Evolutionary conservation across 129 eudicot species (phyloP).

Genomic region (Erigeron canadensis): DNA sequence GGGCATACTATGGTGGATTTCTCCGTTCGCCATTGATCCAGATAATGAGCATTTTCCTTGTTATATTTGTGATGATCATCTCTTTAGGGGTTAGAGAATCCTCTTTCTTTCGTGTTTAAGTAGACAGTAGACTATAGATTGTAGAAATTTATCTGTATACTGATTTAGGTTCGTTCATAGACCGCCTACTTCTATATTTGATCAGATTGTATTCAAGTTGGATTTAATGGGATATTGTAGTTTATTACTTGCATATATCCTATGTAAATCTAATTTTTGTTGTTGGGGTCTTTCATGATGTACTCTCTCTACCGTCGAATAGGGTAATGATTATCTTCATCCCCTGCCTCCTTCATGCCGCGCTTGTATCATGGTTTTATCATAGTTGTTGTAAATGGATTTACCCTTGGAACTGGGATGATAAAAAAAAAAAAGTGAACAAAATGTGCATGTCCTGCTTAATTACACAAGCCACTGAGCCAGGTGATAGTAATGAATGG

Average conservation of each 20-base stretch:
- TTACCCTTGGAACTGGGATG: too few relatives aligned
- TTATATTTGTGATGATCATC: conserved; percentile 38
- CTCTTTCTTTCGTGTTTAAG: conserved; percentile 28
- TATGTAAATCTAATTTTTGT: conserved; percentile 1
- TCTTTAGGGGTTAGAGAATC: conserved; percentile 42
- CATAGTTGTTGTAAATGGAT: too few relatives aligned
- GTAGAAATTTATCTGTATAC: conserved; percentile 19
- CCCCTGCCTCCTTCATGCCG: too few relatives aligned
- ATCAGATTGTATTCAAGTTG: conserved; percentile 9
- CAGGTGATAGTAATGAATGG: too few relatives aligned
- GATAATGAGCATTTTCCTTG: conserved; percentile 30
- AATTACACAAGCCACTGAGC: too few relatives aligned
- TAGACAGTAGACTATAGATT: neutral
- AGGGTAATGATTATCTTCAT: too few relatives aligned
- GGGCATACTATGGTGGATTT: conserved; percentile 18
- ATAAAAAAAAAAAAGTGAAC: too few relatives aligned
- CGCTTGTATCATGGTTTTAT: too few relatives aligned
- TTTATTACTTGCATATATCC: conserved; percentile 8
- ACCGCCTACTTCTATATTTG: conserved; percentile 15
- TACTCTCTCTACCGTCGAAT: too few relatives aligned
- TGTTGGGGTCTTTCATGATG: neutral
- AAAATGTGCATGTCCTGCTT: too few relatives aligned
- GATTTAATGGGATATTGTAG: conserved; percentile 10
- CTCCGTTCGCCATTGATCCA: conserved; percentile 28
- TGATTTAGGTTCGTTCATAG: neutral